A percentile compares a stretch with the other conserved stretches of the same genome.
phyloP scores from a whole-genome alignment of 2,329 filamentous ascomycete genomes.

The Neofusicoccum kwambonambiense region DNA sequence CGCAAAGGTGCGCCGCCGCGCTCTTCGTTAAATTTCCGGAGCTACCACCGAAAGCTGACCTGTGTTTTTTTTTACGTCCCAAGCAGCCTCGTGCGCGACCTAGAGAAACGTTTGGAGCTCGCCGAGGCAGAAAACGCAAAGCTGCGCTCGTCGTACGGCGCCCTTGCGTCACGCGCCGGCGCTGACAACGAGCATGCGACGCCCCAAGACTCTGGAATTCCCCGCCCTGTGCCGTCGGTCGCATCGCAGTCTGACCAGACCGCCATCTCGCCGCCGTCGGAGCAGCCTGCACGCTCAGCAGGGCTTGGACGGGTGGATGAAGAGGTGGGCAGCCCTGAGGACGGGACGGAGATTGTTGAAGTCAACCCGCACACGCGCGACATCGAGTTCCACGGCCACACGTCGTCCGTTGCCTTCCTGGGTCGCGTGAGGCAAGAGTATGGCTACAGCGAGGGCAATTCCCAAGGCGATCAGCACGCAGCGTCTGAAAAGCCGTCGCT shows the following conservation, averaged over 20 bases:
- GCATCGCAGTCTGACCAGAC: background rate
- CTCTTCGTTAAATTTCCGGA: background rate
- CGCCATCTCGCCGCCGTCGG: constrained; percentile 2
- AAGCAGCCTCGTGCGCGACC: constrained; percentile 35
- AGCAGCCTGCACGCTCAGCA: background rate
- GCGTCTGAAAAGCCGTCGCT: constrained; percentile 37
- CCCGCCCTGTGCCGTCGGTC: background rate
- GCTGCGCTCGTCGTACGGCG: constrained; percentile 17
- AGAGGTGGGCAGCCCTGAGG: constrained; percentile 35
- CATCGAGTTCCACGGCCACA: constrained; percentile 48
- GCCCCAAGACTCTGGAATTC: background rate
- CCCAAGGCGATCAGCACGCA: constrained; percentile 19
- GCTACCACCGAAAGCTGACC: background rate
- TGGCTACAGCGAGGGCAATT: constrained; percentile 3
- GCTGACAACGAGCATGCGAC: constrained; percentile 20
- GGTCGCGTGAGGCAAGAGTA: constrained; percentile 40
- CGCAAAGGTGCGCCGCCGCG: background rate
- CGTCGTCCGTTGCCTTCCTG: constrained; percentile 47
- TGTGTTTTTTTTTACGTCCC: background rate
- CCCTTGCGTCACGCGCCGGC: constrained; percentile 19
- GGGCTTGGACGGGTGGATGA: background rate
- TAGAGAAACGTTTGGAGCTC: constrained; percentile 36
- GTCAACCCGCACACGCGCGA: constrained; percentile 43
- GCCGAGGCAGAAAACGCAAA: constrained; percentile 27
- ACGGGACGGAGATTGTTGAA: constrained; percentile 44